A percentile compares a stretch with the other conserved stretches of the same genome.
Evolutionary conservation across 768 basidiomycete species (phyloP).

Genomic region (Collybiopsis confluens): DNA sequence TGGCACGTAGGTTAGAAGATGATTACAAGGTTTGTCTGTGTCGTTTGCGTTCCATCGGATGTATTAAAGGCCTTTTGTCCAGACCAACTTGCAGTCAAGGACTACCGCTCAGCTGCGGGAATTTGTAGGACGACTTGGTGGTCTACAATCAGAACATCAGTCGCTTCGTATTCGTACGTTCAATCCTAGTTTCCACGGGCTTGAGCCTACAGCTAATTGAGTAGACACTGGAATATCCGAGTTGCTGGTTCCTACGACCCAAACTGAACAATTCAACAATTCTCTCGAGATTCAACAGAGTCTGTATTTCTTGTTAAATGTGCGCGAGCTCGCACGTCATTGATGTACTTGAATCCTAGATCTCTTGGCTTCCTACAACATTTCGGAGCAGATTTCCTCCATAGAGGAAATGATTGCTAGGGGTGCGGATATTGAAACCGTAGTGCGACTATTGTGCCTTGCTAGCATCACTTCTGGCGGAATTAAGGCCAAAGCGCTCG

Average conservation of each 20-base stretch:
- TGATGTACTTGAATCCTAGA: slow-evolving; percentile 48
- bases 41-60: background rate
- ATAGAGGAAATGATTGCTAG: slow-evolving; percentile 91
- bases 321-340: slow-evolving; percentile 9
- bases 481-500: slow-evolving; percentile 81
- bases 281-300: slow-evolving; percentile 96
- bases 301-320: slow-evolving; percentile 31
- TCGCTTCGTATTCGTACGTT: slow-evolving; percentile 79
- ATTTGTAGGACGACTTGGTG: slow-evolving; percentile 93
- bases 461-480: slow-evolving; percentile 82
- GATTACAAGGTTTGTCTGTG: slow-evolving; percentile 72
- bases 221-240: slow-evolving; percentile 95
- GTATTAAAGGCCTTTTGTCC: slow-evolving; percentile 1
- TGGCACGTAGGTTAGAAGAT: slow-evolving; percentile 83
- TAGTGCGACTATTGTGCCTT: slow-evolving; percentile 80
- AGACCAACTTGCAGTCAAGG: slow-evolving; percentile 84
- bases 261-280: slow-evolving; percentile 85
- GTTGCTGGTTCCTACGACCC: slow-evolving; percentile 78
- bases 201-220: slow-evolving; percentile 7
- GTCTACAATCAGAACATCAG: slow-evolving; percentile 89
- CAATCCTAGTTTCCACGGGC: background rate
- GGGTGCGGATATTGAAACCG: slow-evolving; percentile 74
- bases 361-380: slow-evolving; percentile 89
- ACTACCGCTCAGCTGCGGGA: slow-evolving; percentile 88
- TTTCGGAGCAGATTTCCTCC: slow-evolving; percentile 69